Evolutionary conservation across 306 rosid genomes (phyloP).

Genomic region (Chamaecrista fasciculata): DNA sequence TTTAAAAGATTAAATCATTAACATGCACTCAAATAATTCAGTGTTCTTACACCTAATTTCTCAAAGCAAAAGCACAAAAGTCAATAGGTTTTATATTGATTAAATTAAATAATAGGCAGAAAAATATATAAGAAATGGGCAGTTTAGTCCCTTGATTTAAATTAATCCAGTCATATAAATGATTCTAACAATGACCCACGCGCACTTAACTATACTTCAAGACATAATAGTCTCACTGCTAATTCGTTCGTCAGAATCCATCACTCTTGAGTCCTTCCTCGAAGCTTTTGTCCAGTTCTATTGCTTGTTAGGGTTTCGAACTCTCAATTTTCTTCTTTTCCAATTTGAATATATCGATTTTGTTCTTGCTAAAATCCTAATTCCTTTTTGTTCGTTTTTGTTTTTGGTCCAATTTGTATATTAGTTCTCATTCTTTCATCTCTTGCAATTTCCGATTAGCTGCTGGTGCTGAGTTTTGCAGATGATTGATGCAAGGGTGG

Average conservation of each 20-base stretch:
- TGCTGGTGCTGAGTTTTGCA: not conserved
- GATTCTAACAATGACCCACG: slow-evolving; percentile 23
- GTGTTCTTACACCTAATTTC: not conserved
- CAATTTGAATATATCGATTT: not conserved
- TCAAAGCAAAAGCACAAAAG: not conserved
- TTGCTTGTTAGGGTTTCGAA: slow-evolving; percentile 41
- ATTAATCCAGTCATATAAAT: not conserved
- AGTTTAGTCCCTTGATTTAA: not conserved
- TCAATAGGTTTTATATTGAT: not conserved
- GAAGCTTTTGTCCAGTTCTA: not conserved
- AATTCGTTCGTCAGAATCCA: slow-evolving; percentile 5
- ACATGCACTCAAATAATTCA: too few relatives aligned
- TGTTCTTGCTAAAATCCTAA: not conserved
- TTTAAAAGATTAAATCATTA: too few relatives aligned
- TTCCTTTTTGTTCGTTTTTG: slow-evolving; percentile 20
- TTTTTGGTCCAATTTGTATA: not conserved
- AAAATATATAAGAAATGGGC: not conserved
- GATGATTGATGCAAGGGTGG: slow-evolving; percentile 19
- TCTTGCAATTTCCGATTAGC: not conserved
- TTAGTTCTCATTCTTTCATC: not conserved
- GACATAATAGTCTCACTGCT: not conserved
- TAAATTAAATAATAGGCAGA: not conserved
- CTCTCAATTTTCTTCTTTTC: slow-evolving; percentile 17
- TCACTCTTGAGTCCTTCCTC: not conserved
- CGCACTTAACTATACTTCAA: slow-evolving; percentile 30